Conservation (phyloP, 73 alveolate genomes). For the Uronychia setigera region DNA sequence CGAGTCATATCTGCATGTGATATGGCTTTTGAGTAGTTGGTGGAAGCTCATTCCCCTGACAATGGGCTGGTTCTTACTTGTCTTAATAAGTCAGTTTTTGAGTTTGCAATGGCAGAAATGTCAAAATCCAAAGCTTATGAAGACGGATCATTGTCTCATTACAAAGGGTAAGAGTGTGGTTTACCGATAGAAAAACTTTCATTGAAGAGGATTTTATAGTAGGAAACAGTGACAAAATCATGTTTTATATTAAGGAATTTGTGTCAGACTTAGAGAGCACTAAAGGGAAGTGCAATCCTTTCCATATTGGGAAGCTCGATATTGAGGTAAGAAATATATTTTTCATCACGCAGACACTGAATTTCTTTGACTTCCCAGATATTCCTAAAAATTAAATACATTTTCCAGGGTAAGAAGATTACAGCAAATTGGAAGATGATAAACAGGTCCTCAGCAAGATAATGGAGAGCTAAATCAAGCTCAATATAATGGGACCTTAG, state of each 20-base stretch:
- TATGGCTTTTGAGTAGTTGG: constrained; percentile 16
- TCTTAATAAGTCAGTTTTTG: constrained; percentile 27
- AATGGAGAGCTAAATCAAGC: constrained; percentile 16
- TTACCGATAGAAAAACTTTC: constrained; percentile 1
- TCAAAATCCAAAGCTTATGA: constrained; percentile 33
- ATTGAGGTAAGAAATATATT: not conserved
- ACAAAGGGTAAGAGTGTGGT: constrained; percentile 33
- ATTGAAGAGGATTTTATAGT: constrained; percentile 58
- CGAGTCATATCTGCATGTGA: constrained; percentile 25
- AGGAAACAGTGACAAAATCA: constrained; percentile 53
- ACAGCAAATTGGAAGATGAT: constrained; percentile 12
- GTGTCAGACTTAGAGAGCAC: constrained; percentile 8
- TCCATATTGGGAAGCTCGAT: constrained; percentile 45
- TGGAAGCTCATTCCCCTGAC: constrained; percentile 50
- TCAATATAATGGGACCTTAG: constrained; percentile 7
- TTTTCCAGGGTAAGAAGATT: not conserved
- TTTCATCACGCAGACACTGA: constrained; percentile 32
- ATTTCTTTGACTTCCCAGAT: constrained; percentile 46
- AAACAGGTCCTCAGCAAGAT: constrained; percentile 26
- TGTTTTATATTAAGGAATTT: constrained; percentile 49
- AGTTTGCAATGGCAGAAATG: constrained; percentile 34
- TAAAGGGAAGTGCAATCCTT: constrained; percentile 45
- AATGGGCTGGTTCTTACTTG: constrained; percentile 26
- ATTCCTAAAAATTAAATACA: not conserved
- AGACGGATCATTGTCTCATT: constrained; percentile 27